Conservation (phyloP, 768 basidiomycete genomes). For the Mycena rosella region DNA sequence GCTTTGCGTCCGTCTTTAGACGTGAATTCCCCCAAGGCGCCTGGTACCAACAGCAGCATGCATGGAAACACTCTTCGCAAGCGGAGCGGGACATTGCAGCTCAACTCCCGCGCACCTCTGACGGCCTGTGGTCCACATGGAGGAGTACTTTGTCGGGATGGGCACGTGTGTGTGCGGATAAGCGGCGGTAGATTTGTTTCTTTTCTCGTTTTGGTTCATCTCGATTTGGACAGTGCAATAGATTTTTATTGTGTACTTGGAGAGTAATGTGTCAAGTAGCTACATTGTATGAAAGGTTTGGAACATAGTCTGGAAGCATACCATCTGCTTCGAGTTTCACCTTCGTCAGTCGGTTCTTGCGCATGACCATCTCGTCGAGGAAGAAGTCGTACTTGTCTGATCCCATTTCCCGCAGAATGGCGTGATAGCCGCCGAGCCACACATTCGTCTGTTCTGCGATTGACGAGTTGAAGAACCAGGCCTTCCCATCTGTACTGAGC, state of each 20-base stretch:
- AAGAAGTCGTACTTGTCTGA: slow-evolving; percentile 36
- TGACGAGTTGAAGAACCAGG: slow-evolving; percentile 50
- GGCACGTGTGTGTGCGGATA: not conserved
- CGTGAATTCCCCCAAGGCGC: not conserved
- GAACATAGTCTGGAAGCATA: not conserved
- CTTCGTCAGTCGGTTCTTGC: slow-evolving; percentile 8
- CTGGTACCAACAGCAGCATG: slow-evolving; percentile 9
- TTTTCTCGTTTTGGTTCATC: not conserved
- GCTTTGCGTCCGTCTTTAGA: slow-evolving; percentile 2
- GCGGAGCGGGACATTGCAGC: slow-evolving; percentile 6
- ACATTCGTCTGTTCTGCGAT: slow-evolving; percentile 46
- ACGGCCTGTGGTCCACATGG: slow-evolving; percentile 16
- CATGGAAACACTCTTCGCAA: slow-evolving; percentile 11
- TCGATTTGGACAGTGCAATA: not conserved
- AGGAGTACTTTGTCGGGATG: not conserved
- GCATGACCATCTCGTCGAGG: slow-evolving; percentile 7
- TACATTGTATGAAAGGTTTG: not conserved
- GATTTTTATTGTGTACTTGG: not conserved
- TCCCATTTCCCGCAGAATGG: slow-evolving; percentile 41
- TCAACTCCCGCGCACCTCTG: not conserved
- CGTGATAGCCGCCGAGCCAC: slow-evolving; percentile 42
- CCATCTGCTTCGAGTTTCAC: slow-evolving; percentile 1
- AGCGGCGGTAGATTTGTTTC: not conserved
- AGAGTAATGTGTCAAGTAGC: too few species aligned
- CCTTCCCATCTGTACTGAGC: slow-evolving; percentile 22